phyloP scores from a whole-genome alignment of 2,329 filamentous ascomycete species.

The Fusarium verticillioides region DNA sequence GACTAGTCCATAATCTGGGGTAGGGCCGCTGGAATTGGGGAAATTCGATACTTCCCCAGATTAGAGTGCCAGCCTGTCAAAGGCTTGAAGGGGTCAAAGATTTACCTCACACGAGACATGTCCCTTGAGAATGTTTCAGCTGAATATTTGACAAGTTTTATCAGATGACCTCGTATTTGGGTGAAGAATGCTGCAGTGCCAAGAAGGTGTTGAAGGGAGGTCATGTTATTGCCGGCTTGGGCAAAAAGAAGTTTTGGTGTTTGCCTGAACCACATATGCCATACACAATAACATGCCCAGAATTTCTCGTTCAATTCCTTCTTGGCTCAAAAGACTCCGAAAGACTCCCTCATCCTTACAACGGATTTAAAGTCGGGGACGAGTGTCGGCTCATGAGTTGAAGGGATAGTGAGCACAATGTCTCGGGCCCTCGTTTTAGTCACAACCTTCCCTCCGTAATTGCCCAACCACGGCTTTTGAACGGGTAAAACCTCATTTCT shows the following conservation, averaged over 20 bases:
- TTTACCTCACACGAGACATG: not conserved
- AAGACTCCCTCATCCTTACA: not conserved
- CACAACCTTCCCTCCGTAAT: not conserved
- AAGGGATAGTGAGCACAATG: conserved; percentile 26
- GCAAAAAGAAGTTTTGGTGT: not conserved
- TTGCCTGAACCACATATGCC: accelerated
- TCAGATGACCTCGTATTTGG: not conserved
- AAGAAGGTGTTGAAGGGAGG: not conserved
- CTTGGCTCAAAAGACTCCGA: not conserved
- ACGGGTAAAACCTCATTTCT: not conserved
- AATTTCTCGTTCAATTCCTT: not conserved
- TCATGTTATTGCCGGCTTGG: not conserved
- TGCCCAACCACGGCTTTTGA: not conserved
- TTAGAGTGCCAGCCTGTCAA: not conserved
- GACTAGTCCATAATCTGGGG: not conserved
- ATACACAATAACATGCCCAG: not conserved
- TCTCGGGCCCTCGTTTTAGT: conserved; percentile 28
- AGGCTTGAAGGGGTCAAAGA: not conserved
- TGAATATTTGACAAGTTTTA: not conserved
- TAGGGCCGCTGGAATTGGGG: conserved; percentile 27
- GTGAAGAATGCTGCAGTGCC: conserved; percentile 8
- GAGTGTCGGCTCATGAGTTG: not conserved
- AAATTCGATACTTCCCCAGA: conserved; percentile 30
- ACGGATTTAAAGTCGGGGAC: not conserved
- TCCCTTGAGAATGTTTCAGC: conserved; percentile 27